A percentile compares a stretch with the other conserved stretches of the same genome.
phyloP scores from a whole-genome alignment of 2,329 filamentous ascomycete species.

The Metarhizium rileyi region DNA sequence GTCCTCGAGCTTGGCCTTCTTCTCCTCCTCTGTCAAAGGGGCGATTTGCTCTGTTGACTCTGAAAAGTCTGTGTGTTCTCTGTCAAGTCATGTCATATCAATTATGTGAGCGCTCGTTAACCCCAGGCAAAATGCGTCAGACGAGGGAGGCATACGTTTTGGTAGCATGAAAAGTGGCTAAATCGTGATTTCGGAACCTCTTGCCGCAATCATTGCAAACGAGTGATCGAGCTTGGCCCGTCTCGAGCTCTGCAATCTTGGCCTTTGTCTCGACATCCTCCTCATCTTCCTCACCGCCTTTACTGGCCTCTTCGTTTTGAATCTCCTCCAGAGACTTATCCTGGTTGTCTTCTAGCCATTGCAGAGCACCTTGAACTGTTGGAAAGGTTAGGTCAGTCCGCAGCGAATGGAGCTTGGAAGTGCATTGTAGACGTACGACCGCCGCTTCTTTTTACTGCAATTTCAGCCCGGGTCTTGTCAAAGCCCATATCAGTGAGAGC shows the following conservation, averaged over 20 bases:
- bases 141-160: slow-evolving; percentile 52
- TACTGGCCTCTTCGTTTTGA: slow-evolving; percentile 33
- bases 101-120: slow-evolving; percentile 6
- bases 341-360: slow-evolving; percentile 90
- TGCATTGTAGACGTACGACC: slow-evolving; percentile 47
- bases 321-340: slow-evolving; percentile 82
- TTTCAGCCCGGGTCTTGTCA: slow-evolving; percentile 67
- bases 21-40: slow-evolving; percentile 85
- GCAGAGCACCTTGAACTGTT: slow-evolving; percentile 75
- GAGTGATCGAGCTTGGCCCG: slow-evolving; percentile 64
- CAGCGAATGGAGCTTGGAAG: not conserved
- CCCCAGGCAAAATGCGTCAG: not conserved
- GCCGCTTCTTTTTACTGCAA: slow-evolving; percentile 77
- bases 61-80: slow-evolving; percentile 79
- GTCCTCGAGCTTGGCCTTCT: slow-evolving; percentile 67
- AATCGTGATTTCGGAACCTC: slow-evolving; percentile 69
- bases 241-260: slow-evolving; percentile 56
- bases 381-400: slow-evolving; percentile 4
- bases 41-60: slow-evolving; percentile 90
- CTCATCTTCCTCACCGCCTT: slow-evolving; percentile 36
- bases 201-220: slow-evolving; percentile 94
- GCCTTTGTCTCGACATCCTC: slow-evolving; percentile 38
- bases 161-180: slow-evolving; percentile 82
- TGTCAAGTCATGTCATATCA: slow-evolving; percentile 21
- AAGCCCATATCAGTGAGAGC: slow-evolving; percentile 67